Evolutionary conservation across 2,329 filamentous ascomycete genomes (phyloP), one percentile per base, ranked within the genome.

Genomic region (Fusarium veterinarium): DNA sequence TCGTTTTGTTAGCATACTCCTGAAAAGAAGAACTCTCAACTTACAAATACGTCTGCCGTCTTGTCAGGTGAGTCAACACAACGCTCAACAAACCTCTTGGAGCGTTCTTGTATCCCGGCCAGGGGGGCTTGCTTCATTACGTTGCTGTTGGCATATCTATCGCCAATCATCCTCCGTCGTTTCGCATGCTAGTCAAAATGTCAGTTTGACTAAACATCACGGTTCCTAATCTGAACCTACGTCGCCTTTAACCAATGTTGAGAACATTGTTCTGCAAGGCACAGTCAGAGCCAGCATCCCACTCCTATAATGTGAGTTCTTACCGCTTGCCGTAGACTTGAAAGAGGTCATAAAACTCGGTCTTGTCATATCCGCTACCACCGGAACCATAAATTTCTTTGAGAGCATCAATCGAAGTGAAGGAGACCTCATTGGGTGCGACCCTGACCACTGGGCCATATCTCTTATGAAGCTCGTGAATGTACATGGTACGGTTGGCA

Each of bases 81-180:
- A 49, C 86, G 85, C 23, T 84, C 81, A 10, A 90, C 78, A 70
- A 93, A 91, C 33, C 84, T 84, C 40, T 77, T 80, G 0, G 90
- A 89, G 10, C 90, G 84, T 69, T 89, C 85, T 59, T 86, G 81
- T 53, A 93, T 90, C 5, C 89, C 90, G 8, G 83, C 79, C 33
- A 92, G 79, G 5, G 90, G 86, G 5, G 82, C 82, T 8, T 85
- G 78, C 35, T 86, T 87, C 81, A 92, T 86, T 55, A 93, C 83
- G 76, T 92, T 93, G 60, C 87, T 89, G 80, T 92, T 93, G 35
- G 91, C 89, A 78, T 93, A 93, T 35, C 90, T 85, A 75, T 92
- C 90, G 3, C 91, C 91, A 48, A 93, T 83, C 52, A 91, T 82
- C 33, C 90, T 85, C 76, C 90, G 92, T 66, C 90, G 86, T 70